Evolutionary conservation across 2,329 filamentous ascomycete genomes (phyloP).

Genomic region (Metarhizium robertsii): DNA sequence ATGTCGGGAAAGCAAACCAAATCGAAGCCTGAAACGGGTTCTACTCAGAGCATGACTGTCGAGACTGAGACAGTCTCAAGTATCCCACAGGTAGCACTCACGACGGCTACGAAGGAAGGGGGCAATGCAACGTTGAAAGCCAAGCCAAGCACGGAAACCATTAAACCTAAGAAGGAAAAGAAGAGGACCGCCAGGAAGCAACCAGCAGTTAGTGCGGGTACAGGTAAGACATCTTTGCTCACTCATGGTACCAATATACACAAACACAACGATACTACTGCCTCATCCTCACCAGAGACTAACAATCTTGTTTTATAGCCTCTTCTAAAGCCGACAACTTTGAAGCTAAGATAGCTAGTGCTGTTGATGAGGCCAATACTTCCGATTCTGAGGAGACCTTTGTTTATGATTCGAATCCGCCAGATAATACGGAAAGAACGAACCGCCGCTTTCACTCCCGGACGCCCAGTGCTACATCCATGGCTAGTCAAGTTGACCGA

Average conservation of each 20-base stretch:
- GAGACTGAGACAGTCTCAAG: slow-evolving; percentile 94
- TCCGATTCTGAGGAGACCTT: slow-evolving; percentile 98
- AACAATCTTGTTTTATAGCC: slow-evolving; percentile 33
- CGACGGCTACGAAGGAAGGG: slow-evolving; percentile 55
- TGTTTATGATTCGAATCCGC: slow-evolving; percentile 96
- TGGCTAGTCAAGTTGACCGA: slow-evolving; percentile 58
- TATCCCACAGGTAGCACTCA: slow-evolving; percentile 73
- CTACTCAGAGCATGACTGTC: slow-evolving; percentile 85
- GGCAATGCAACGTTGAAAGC: slow-evolving; percentile 65
- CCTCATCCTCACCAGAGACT: neutral
- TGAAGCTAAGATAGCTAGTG: slow-evolving; percentile 91
- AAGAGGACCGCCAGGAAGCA: slow-evolving; percentile 72
- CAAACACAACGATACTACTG: too few relatives aligned
- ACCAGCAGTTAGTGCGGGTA: slow-evolving; percentile 58
- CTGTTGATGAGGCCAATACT: slow-evolving; percentile 90
- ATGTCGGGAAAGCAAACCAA: slow-evolving; percentile 59
- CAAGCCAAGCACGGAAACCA: slow-evolving; percentile 91
- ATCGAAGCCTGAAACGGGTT: slow-evolving; percentile 60
- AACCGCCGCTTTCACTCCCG: slow-evolving; percentile 81
- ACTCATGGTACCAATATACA: neutral
- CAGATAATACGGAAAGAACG: slow-evolving; percentile 48
- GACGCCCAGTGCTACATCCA: slow-evolving; percentile 87
- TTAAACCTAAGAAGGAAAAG: slow-evolving; percentile 88
- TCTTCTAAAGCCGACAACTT: slow-evolving; percentile 98
- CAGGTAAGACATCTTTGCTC: slow-evolving; percentile 45